phyloP scores from a whole-genome alignment of 2,329 filamentous ascomycete genomes.

The Lomentospora prolificans region DNA sequence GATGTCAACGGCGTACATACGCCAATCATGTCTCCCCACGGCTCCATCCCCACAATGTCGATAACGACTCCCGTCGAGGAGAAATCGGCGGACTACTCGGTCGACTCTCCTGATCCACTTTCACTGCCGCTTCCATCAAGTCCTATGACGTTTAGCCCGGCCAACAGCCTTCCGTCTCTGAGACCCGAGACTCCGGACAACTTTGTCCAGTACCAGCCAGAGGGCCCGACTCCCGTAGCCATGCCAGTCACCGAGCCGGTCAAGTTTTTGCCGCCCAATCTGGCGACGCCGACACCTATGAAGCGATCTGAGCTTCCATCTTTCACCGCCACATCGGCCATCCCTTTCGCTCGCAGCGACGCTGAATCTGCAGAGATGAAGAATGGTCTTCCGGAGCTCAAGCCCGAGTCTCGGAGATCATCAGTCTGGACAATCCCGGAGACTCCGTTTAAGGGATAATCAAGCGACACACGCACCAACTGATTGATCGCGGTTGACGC shows the following conservation, averaged over 20 bases:
- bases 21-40: not conserved
- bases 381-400: not conserved
- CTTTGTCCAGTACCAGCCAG: constrained; percentile 46
- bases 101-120: constrained; percentile 14
- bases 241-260: constrained; percentile 29
- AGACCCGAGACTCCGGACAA: constrained; percentile 20
- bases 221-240: constrained; percentile 34
- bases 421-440: constrained; percentile 25
- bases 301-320: constrained; percentile 27
- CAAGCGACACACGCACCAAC: no score
- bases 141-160: constrained; percentile 15
- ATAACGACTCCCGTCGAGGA: not conserved
- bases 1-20: not conserved
- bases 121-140: constrained; percentile 17
- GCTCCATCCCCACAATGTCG: not conserved
- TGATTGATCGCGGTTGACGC: no score
- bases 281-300: constrained; percentile 24
- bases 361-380: not conserved
- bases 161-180: not conserved
- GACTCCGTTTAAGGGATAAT: constrained; percentile 18
- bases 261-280: constrained; percentile 43
- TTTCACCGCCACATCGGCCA: constrained; percentile 32
- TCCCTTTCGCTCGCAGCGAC: constrained; percentile 32
- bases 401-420: not conserved
- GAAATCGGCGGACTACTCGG: constrained; percentile 9